Evolutionary conservation across 2,329 filamentous ascomycete species (phyloP), one percentile per base, ranked within the genome.

Genomic region (Elsinoe arachidis): DNA sequence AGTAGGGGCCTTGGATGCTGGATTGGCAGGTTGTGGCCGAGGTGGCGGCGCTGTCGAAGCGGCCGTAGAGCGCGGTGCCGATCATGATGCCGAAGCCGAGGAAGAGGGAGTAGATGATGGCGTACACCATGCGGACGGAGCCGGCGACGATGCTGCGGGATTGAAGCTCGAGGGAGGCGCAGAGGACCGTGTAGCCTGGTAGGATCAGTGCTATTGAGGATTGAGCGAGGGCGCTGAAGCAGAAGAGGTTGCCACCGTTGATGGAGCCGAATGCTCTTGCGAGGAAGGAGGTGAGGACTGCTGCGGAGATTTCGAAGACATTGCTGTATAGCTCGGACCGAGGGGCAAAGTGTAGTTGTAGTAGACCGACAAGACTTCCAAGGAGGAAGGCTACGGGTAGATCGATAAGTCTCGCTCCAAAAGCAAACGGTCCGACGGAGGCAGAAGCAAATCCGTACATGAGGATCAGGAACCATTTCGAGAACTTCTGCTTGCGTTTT

Each of bases 401-500:
- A 67, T 95, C 90, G 64, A 92, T 86, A 39, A 85, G 81, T 2
- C 88, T 81, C 2, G 86, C 87, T 57, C 84, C 76, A 66, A 93
- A 95, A 2, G 87, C 88, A 65, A 93, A 93, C 0, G 88, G 88
- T 0, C 86, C 88, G 1, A 93, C 88, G 5, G 78, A 81, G 0
- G 83, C 85, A 11, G 87, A 89, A 1, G 89, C 88, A 5, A 90
- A 72, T 0, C 90, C 90, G 63, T 89, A 91, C 33, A 90, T 73
- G 1, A 84, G 70, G 1, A 95, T 82, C 4, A 74, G 67, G 2
- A 72, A 61, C 71, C 73, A 76, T 12, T 62, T 64, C 34, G 66
- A 69, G 64, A 73, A 85, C 64, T 84, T 83, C 57, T 76, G 74
- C 51, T 76, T 76, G 9, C 77, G 73, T n/a, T 72, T 72, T 63